Percentiles rank a stretch among this genome's conserved stretches.
These are phyloP conservation scores for Onygenales sp. DNA, from an alignment of 2,329 filamentous ascomycete genomes.

Conservation along the genomic window DNA sequence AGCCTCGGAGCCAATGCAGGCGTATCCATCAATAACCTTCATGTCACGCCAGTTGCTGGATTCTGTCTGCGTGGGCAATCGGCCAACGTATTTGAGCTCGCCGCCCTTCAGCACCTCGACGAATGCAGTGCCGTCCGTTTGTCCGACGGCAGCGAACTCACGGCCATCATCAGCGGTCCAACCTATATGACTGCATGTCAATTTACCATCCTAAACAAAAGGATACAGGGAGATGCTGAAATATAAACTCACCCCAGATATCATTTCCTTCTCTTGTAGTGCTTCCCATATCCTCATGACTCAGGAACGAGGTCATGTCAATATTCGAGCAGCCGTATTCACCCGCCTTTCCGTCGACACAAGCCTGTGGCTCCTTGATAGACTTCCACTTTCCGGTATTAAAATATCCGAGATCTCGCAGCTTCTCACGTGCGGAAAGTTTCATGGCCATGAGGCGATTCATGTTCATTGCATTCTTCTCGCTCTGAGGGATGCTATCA, in stretches of 20 bases:
- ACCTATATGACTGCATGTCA: conserved; percentile 18
- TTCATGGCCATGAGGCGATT: conserved; percentile 13
- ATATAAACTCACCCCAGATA: conserved; percentile 20
- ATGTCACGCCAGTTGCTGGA: conserved; percentile 29
- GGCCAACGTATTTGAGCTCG: conserved; percentile 38
- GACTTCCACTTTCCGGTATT: conserved; percentile 4
- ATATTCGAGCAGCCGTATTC: conserved; percentile 30
- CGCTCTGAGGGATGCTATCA: conserved; percentile 1
- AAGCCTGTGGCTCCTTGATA: conserved; percentile 9
- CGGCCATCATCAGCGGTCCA: conserved; percentile 41
- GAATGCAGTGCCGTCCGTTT: conserved; percentile 43
- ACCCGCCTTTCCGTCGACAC: conserved; percentile 24
- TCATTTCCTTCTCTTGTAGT: conserved; percentile 30
- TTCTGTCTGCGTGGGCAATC: conserved; percentile 34
- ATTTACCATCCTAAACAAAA: not conserved
- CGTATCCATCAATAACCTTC: conserved; percentile 30
- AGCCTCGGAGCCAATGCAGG: conserved; percentile 37
- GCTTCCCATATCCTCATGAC: conserved; percentile 30
- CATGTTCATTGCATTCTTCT: conserved; percentile 7
- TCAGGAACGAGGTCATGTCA: conserved; percentile 31
- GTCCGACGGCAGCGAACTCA: conserved; percentile 42
- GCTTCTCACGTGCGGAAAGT: conserved; percentile 5
- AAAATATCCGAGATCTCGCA: conserved; percentile 7
- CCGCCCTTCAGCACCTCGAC: conserved; percentile 39
- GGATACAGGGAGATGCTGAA: not conserved